Evolutionary conservation across 208 protist species (phyloP).

Genomic region (Borovskyia barvae): DNA sequence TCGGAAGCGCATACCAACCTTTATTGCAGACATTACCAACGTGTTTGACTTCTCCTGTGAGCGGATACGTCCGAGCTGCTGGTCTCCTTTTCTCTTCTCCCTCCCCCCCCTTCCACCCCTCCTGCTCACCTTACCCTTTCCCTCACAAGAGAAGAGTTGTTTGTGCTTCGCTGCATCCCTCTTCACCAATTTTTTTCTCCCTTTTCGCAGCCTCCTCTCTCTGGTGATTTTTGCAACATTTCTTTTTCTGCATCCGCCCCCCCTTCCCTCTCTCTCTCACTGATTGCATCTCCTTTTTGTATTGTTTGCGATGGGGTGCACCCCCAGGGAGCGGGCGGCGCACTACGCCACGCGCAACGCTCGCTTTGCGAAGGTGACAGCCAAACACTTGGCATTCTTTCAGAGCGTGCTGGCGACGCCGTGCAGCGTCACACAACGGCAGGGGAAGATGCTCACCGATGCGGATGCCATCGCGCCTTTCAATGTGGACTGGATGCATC

Average conservation of each 20-base stretch:
- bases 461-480: conserved; percentile 41
- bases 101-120: neutral
- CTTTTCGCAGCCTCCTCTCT: no score
- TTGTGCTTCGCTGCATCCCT: conserved; percentile 1
- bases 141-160: neutral
- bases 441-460: conserved; percentile 52
- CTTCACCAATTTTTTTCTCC: conserved; percentile 4
- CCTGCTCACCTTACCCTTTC: neutral
- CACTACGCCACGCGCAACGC: conserved; percentile 64
- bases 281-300: neutral
- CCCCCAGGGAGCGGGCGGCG: conserved; percentile 42
- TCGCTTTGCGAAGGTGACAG: conserved; percentile 40
- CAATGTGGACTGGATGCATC: conserved; percentile 73
- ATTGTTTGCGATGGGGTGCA: conserved; percentile 20
- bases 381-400: conserved; percentile 52
- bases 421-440: conserved; percentile 35
- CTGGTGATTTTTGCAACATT: neutral
- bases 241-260: conserved; percentile 20
- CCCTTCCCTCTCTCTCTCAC: no score
- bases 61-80: no score
- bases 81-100: conserved; percentile 3
- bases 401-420: conserved; percentile 43
- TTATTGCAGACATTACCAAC: neutral
- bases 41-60: conserved; percentile 1
- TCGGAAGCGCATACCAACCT: neutral